phyloP scores from a whole-genome alignment of 2,329 filamentous ascomycete genomes.

The Fusarium lyarnte region DNA sequence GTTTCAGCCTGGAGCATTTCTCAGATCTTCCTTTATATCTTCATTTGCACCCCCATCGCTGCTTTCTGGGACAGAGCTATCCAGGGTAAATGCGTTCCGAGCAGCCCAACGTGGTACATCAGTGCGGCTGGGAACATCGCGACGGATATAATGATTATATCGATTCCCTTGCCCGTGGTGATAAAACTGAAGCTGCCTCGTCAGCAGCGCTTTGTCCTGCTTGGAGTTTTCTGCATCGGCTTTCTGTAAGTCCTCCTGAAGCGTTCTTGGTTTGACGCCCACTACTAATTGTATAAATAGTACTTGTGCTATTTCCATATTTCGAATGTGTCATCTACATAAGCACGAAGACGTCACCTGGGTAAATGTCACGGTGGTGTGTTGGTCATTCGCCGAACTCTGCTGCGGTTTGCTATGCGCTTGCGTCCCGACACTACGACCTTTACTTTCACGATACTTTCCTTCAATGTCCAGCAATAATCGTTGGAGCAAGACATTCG shows the following conservation, averaged over 20 bases:
- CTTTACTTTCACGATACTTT: background rate
- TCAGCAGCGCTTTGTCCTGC: background rate
- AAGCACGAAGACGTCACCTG: background rate
- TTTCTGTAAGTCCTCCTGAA: background rate
- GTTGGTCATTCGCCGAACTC: background rate
- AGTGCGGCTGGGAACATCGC: background rate
- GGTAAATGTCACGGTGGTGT: background rate
- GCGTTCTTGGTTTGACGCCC: rapidly evolving
- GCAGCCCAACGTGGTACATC: background rate
- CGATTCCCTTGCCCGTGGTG: background rate
- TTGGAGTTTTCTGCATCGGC: background rate
- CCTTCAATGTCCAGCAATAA: background rate
- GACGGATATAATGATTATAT: background rate
- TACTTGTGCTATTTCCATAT: background rate
- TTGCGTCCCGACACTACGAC: background rate
- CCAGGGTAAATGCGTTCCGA: background rate
- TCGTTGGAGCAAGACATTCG: background rate
- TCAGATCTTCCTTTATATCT: background rate
- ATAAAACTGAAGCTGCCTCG: rapidly evolving
- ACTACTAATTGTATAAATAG: background rate
- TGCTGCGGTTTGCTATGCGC: background rate
- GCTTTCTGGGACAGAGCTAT: background rate
- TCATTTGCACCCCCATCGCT: background rate
- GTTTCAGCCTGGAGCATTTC: background rate
- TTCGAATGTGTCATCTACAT: background rate